Evolutionary conservation across 495 filamentous ascomycete species (phyloP).

Genomic region (Penicillium flavigenum): DNA sequence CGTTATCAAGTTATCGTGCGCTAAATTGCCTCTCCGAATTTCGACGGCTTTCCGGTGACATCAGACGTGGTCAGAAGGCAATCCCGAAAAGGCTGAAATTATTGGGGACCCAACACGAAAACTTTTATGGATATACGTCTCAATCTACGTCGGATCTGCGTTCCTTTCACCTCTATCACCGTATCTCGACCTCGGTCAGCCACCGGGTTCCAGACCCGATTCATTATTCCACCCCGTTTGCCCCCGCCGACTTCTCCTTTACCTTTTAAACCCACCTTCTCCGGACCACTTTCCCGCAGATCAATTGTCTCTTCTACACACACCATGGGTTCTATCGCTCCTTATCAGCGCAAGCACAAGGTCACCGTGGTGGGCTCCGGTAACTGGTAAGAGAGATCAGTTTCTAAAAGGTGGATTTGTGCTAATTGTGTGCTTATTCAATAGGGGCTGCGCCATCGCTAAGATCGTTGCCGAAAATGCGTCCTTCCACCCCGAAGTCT

Average conservation of each 20-base stretch:
- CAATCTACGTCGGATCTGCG: constrained; percentile 24
- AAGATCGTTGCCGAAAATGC: constrained; percentile 97
- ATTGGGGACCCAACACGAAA: constrained; percentile 15
- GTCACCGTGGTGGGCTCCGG: constrained; percentile 92
- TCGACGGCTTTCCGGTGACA: constrained; percentile 5
- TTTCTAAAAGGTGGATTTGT: neutral
- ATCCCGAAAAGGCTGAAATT: constrained; percentile 11
- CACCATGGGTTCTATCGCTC: constrained; percentile 45
- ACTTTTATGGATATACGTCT: constrained; percentile 20
- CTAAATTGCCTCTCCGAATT: constrained; percentile 4
- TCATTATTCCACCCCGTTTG: constrained; percentile 16
- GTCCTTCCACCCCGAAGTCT: constrained; percentile 68
- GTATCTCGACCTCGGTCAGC: constrained; percentile 27
- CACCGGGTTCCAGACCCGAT: constrained; percentile 23
- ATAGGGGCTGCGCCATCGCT: constrained; percentile 89
- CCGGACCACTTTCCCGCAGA: constrained; percentile 19
- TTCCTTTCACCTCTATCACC: constrained; percentile 22
- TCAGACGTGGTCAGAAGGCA: constrained; percentile 3
- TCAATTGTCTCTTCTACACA: constrained; percentile 26
- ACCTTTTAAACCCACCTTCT: constrained; percentile 24
- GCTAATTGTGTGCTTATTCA: constrained; percentile 11
- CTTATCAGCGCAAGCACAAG: constrained; percentile 74
- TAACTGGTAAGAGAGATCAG: constrained; percentile 69
- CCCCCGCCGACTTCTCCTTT: constrained; percentile 25
- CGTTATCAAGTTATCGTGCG: constrained; percentile 2